A percentile compares a stretch with the other conserved stretches of the same genome.
Evolutionary conservation across 495 filamentous ascomycete species (phyloP).

Genomic region (Aspergillus campestris): DNA sequence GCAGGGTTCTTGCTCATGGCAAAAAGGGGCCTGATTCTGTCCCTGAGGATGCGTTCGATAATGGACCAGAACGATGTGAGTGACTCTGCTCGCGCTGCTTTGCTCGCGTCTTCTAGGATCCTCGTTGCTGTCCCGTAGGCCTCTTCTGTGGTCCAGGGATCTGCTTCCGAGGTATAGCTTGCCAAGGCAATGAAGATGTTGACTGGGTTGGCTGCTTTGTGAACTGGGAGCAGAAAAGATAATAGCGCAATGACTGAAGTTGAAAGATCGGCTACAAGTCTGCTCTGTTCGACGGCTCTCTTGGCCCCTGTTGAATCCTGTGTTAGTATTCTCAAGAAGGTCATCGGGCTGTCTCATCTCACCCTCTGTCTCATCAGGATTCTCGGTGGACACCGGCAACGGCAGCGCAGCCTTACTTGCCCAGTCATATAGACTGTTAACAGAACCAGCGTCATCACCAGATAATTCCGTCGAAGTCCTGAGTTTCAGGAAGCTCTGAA

Average conservation of each 20-base stretch:
- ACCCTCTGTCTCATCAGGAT: slow-evolving; percentile 22
- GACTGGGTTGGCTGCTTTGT: slow-evolving; percentile 8
- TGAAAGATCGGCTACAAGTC: slow-evolving; percentile 18
- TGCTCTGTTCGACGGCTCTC: slow-evolving; percentile 13
- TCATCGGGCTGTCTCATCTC: slow-evolving; percentile 5
- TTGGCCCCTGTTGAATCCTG: slow-evolving; percentile 8
- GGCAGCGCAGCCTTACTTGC: slow-evolving; percentile 25
- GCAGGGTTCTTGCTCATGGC: slow-evolving; percentile 52
- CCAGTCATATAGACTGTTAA: slow-evolving; percentile 29
- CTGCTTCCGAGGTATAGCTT: slow-evolving; percentile 39
- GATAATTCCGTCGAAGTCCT: slow-evolving; percentile 12
- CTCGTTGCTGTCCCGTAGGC: slow-evolving; percentile 20
- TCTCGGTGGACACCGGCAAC: slow-evolving; percentile 22
- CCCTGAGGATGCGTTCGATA: slow-evolving; percentile 45
- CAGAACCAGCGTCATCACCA: slow-evolving; percentile 17
- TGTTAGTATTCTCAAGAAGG: neutral
- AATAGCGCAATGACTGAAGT: slow-evolving; percentile 24
- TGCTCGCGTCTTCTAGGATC: slow-evolving; percentile 33
- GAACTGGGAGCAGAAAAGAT: slow-evolving; percentile 9
- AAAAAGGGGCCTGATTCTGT: slow-evolving; percentile 59
- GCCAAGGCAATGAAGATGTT: slow-evolving; percentile 29
- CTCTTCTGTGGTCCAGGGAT: slow-evolving; percentile 47
- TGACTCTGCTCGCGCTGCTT: slow-evolving; percentile 2
- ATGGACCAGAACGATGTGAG: slow-evolving; percentile 31
- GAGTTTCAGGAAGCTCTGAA: slow-evolving; percentile 15